Evolutionary conservation across 2,329 filamentous ascomycete species (phyloP).

Genomic region (Penicillium brasilianum): DNA sequence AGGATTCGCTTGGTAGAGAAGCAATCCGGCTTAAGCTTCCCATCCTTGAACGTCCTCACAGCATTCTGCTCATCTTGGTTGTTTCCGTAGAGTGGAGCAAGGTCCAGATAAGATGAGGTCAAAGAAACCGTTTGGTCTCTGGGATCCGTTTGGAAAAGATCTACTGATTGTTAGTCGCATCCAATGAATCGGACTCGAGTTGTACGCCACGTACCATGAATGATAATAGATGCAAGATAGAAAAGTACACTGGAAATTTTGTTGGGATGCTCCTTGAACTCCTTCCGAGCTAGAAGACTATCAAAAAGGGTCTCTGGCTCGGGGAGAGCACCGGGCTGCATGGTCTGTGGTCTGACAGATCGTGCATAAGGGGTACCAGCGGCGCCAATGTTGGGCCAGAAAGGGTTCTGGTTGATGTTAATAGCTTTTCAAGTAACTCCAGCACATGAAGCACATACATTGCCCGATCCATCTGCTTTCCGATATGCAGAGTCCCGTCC

Average conservation of each 20-base stretch:
- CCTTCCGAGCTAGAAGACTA: slow-evolving; percentile 66
- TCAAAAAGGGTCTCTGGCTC: slow-evolving; percentile 72
- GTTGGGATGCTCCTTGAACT: slow-evolving; percentile 69
- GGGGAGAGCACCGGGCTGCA: slow-evolving; percentile 64
- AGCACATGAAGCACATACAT: slow-evolving; percentile 34
- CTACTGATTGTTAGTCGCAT: slow-evolving; percentile 40
- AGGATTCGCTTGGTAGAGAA: slow-evolving; percentile 70
- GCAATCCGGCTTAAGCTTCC: slow-evolving; percentile 73
- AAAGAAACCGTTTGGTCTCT: slow-evolving; percentile 66
- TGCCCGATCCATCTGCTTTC: slow-evolving; percentile 48
- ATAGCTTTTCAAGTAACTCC: slow-evolving; percentile 38
- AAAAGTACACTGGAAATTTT: slow-evolving; percentile 77
- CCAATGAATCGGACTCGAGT: background rate
- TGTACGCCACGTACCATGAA: slow-evolving; percentile 51
- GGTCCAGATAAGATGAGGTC: slow-evolving; percentile 76
- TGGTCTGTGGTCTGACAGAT: slow-evolving; percentile 63
- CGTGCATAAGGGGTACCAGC: slow-evolving; percentile 72
- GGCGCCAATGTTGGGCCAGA: slow-evolving; percentile 66
- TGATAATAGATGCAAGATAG: slow-evolving; percentile 73
- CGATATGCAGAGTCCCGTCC: slow-evolving; percentile 42
- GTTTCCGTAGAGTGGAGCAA: slow-evolving; percentile 74
- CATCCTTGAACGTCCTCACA: slow-evolving; percentile 67
- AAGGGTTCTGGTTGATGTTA: slow-evolving; percentile 59
- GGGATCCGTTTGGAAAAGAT: slow-evolving; percentile 69
- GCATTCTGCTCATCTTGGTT: slow-evolving; percentile 65